A percentile compares a stretch with the other conserved stretches of the same genome.
Conservation (phyloP, 306 rosid genomes). For the Gillenia trifoliata region DNA sequence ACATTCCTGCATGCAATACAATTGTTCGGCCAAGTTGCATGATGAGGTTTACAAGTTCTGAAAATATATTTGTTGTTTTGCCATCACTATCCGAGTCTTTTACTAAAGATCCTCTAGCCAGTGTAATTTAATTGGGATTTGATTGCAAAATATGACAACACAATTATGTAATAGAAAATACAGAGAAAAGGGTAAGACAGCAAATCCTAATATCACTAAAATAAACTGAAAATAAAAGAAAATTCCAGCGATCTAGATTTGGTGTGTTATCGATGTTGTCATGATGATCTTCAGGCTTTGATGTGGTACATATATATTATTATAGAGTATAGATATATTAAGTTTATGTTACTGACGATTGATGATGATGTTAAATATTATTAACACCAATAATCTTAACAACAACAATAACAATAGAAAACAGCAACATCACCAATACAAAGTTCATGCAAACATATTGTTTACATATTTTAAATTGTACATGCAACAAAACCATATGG, state of each 20-base stretch:
- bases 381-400: neutral
- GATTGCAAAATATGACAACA: neutral
- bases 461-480: neutral
- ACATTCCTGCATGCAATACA: neutral
- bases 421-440: neutral
- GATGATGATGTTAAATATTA: slow-evolving; percentile 3
- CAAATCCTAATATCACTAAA: neutral
- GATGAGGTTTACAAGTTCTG: neutral
- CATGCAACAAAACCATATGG: neutral
- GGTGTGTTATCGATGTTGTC: neutral
- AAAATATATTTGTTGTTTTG: neutral
- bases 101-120: neutral
- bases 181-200: no score
- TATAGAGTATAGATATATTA: neutral
- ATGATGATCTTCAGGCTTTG: neutral
- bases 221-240: neutral
- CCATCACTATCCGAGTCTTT: neutral
- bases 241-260: neutral
- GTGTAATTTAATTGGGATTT: neutral
- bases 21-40: neutral
- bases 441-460: neutral
- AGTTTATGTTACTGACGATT: neutral
- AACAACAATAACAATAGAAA: neutral
- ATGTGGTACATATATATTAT: neutral
- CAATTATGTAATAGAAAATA: neutral